Conservation (phyloP, 768 basidiomycete species). For the Dacryopinax spathularia region DNA sequence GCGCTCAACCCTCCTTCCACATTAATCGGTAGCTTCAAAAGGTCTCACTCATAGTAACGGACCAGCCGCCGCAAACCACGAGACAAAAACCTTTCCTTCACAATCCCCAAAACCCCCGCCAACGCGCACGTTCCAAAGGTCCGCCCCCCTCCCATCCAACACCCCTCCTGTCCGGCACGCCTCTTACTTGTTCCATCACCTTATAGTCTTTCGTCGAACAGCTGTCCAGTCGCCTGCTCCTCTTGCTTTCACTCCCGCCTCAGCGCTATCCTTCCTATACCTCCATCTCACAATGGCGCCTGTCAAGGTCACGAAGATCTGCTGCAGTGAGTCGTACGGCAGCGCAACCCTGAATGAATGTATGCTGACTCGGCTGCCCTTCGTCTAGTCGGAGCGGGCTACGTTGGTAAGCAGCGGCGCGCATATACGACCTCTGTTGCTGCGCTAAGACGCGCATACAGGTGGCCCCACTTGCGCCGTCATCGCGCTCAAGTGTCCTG, state of each 20-base stretch:
- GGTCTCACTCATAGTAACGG: too few species aligned
- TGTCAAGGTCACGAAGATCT: constrained; percentile 61
- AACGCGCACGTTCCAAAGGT: too few species aligned
- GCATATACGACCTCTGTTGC: constrained; percentile 18
- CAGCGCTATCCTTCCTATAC: neutral
- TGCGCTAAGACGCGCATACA: constrained; percentile 20
- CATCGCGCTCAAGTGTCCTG: constrained; percentile 83
- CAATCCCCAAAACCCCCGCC: too few species aligned
- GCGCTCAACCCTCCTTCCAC: too few species aligned
- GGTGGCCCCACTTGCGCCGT: constrained; percentile 93
- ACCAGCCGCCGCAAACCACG: too few species aligned
- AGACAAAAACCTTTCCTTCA: too few species aligned
- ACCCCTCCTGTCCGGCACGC: too few species aligned
- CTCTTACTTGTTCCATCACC: too few species aligned
- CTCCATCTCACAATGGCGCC: constrained; percentile 18
- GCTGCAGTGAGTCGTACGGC: constrained; percentile 55
- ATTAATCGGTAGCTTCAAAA: too few species aligned
- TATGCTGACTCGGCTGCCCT: constrained; percentile 25
- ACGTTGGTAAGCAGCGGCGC: constrained; percentile 52
- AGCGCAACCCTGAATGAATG: constrained; percentile 7
- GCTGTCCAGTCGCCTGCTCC: neutral
- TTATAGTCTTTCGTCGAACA: too few species aligned
- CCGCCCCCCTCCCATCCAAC: too few species aligned
- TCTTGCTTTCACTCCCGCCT: neutral
- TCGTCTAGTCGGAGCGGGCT: constrained; percentile 66